Evolutionary conservation across 2,329 filamentous ascomycete genomes (phyloP), one percentile per base, ranked within the genome.

Genomic region (Neurospora crassa): DNA sequence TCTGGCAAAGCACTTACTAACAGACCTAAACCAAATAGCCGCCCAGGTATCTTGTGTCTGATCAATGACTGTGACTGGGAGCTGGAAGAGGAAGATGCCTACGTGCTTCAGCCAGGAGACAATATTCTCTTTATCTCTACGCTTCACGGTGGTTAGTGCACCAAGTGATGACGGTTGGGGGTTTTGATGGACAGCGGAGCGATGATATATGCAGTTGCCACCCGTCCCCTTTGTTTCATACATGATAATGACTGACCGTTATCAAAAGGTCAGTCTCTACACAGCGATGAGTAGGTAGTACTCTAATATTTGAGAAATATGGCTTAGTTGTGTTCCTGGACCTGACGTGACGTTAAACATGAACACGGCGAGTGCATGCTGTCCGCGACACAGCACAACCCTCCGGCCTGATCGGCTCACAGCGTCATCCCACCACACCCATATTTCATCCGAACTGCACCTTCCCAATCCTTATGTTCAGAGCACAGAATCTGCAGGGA

Each of bases 1-100:
- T 47, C 63, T 68, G 73, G 70, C 72, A 67, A 53, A 70, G 72
- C 69, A 68, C 71, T 71, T 69, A 40, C 69, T 71, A 37, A 71
- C 59, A 67, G 67, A 59, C 20, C 41, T 70, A 24, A 37, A 63
- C 69, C 40, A 43, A 67, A 73, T 76, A 98, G 95, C 73, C 94
- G 96, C 70, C 96, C 96, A 5, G 96, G 96, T 2, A 97, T 99
- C 80, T 88, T 99, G 63, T 95, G 97, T 40, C 86, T 99, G 71
- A 97, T 99, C 81, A 99, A 99, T 79, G 96, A 99, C 77, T 93
- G 94, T 37, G 96, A 99, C 80, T 99, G 96, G 96, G 96, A 98
- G 81, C 88, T 99, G 14, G 96, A 98, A 82, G 96, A 94, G 20
- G 95, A 98, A 82, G 94, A 96, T 79, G 87, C 89, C 75, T 98